A percentile compares a stretch with the other conserved stretches of the same genome.
Evolutionary conservation across 305 asterid genomes (phyloP).

Genomic region (Solanum hybrid): DNA sequence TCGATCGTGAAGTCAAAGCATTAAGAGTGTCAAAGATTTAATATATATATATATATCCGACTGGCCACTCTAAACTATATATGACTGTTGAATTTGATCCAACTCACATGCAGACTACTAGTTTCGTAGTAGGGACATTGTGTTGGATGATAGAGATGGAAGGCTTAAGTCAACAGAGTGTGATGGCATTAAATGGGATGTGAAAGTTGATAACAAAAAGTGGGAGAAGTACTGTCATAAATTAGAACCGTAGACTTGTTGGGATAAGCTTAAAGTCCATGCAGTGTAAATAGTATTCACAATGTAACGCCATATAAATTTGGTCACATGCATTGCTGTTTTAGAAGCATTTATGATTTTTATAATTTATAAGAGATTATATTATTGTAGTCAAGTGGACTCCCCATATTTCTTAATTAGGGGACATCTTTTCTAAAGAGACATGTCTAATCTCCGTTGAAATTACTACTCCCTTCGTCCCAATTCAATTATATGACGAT

Average conservation of each 20-base stretch:
- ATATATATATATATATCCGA: no score
- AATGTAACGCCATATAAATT: neutral
- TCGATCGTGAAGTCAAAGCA: accelerated
- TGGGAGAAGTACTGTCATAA: neutral
- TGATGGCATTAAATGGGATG: neutral
- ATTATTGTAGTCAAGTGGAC: neutral
- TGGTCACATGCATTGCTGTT: neutral
- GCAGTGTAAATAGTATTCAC: neutral
- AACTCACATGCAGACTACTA: neutral
- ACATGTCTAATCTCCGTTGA: neutral
- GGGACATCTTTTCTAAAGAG: neutral
- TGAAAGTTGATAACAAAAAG: neutral
- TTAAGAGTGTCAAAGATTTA: no score
- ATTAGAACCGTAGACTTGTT: neutral
- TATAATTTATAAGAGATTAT: neutral
- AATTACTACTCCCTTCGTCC: neutral
- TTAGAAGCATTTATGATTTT: neutral
- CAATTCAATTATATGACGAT: neutral
- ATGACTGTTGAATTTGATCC: neutral
- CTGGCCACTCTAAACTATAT: no score
- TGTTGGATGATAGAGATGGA: neutral
- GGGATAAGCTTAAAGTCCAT: neutral
- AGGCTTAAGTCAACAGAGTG: neutral
- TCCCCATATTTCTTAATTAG: neutral
- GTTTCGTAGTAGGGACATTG: neutral